Conservation (phyloP, 2,329 filamentous ascomycete genomes). For the Fusarium musae region DNA sequence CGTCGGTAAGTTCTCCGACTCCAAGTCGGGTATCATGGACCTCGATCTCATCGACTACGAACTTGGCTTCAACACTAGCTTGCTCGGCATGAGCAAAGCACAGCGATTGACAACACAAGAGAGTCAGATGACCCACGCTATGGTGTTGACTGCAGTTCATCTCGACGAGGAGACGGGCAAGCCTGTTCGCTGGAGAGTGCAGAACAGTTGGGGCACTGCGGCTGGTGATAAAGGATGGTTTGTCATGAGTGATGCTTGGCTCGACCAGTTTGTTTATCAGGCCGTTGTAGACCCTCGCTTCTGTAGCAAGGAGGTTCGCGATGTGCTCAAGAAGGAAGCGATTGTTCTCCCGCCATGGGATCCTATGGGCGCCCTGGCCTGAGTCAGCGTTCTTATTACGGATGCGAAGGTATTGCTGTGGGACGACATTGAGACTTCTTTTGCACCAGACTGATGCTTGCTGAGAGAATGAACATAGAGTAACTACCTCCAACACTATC, state of each 20-base stretch:
- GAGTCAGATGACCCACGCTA: slow-evolving; percentile 89
- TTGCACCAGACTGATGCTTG: not conserved
- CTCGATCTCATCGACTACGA: slow-evolving; percentile 80
- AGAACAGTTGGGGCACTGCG: slow-evolving; percentile 83
- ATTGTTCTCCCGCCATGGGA: slow-evolving; percentile 82
- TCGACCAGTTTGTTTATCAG: slow-evolving; percentile 86
- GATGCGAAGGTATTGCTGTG: not conserved
- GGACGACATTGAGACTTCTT: not conserved
- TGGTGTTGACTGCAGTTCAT: slow-evolving; percentile 90
- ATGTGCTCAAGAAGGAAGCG: slow-evolving; percentile 76
- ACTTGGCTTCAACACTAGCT: slow-evolving; percentile 81
- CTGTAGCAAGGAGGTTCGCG: slow-evolving; percentile 71
- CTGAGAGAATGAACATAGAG: not conserved
- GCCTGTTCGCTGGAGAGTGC: slow-evolving; percentile 82
- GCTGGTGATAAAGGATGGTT: slow-evolving; percentile 85
- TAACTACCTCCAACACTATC: not conserved
- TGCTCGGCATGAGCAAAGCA: slow-evolving; percentile 81
- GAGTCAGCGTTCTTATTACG: not conserved
- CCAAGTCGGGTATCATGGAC: slow-evolving; percentile 80
- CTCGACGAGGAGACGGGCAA: slow-evolving; percentile 70
- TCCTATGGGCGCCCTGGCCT: slow-evolving; percentile 80
- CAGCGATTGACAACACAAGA: slow-evolving; percentile 79
- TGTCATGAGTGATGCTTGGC: slow-evolving; percentile 86
- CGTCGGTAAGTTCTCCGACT: slow-evolving; percentile 84
- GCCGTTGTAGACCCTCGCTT: slow-evolving; percentile 82